These are phyloP conservation scores for Nemania diffusa DNA, from an alignment of 2,329 filamentous ascomycete genomes.

Conservation along the genomic window DNA sequence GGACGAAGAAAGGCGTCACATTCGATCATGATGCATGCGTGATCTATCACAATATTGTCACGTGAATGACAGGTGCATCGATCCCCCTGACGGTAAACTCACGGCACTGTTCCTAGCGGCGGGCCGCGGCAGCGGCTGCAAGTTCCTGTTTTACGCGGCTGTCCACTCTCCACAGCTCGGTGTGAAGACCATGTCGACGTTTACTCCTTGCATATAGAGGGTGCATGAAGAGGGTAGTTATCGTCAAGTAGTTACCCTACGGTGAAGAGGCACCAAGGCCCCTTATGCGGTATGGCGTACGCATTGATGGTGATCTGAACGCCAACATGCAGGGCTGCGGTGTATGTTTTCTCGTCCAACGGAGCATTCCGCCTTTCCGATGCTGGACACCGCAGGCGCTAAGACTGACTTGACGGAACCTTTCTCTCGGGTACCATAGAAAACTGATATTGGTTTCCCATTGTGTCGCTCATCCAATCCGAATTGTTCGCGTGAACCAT, in stretches of 20 bases:
- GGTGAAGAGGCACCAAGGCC: constrained; percentile 11
- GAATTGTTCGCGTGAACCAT: not conserved
- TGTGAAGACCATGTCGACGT: not conserved
- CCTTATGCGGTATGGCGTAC: not conserved
- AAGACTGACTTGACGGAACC: not conserved
- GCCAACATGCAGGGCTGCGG: constrained; percentile 7
- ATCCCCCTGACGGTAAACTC: not conserved
- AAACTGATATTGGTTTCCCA: not conserved
- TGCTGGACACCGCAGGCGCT: not conserved
- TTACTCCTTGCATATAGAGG: constrained; percentile 1
- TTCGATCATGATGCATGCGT: constrained; percentile 27
- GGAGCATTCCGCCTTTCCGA: not conserved
- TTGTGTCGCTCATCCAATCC: not conserved
- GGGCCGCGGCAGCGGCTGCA: constrained; percentile 20
- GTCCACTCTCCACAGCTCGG: not conserved
- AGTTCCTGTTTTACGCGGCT: constrained; percentile 10
- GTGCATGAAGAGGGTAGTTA: not conserved
- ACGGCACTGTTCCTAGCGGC: constrained; percentile 33
- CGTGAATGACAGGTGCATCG: constrained; percentile 1
- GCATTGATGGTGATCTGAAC: not conserved
- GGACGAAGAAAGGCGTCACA: not conserved
- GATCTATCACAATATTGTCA: constrained; percentile 27
- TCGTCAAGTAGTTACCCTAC: constrained; percentile 5
- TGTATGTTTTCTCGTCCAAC: not conserved
- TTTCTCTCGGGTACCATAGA: not conserved